Evolutionary conservation across 169 alveolate genomes (phyloP), one percentile per base, ranked within the genome.

Genomic region (Plasmodium ovale): DNA sequence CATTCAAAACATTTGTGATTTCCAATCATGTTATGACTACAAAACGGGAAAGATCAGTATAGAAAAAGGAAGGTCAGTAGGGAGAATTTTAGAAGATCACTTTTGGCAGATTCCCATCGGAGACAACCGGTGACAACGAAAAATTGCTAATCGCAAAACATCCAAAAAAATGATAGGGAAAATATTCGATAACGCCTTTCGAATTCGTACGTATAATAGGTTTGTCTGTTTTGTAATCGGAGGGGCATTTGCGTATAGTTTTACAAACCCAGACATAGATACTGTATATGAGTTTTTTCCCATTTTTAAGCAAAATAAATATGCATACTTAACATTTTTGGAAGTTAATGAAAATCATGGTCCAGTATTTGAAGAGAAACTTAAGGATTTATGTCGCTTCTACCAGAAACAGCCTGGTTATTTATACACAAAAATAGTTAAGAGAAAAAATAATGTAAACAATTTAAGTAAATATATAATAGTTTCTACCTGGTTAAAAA

Each of bases 261-360:
- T 85, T 31, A 62, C 95, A 59, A 93, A 93, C 62, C 96, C 96
- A 1, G 96, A 93, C 60, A 47, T 89, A 37, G 96, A 93, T 35
- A 92, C 95, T 16, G 91, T 92, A 25, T 93, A 92, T 89, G 96
- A 93, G 69, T 53, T 92, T 27, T 89, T 87, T 12, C 96, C 96
- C 3, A 87, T 89, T 49, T 93, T 93, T 68, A 70, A 65, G 21
- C 96, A 93, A 87, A 70, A 87, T 29, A 92, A 92, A 64, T 93
- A 93, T 84, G 96, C 96, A 25, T 93, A 89, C 58, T 42, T 93
- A 47, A 85, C 87, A 54, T 92, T 93, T 73, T 90, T 92, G 62
- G 94, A 93, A 47, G 95, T 93, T n/a, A 87, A 64, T 51, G 72
- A 77, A 42, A 62, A 73, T 12, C 54, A 88, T 42, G 60, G 64